Evolutionary conservation across 352 stramenopile genomes (phyloP).

Genomic region (Elongisporangium undulatum): DNA sequence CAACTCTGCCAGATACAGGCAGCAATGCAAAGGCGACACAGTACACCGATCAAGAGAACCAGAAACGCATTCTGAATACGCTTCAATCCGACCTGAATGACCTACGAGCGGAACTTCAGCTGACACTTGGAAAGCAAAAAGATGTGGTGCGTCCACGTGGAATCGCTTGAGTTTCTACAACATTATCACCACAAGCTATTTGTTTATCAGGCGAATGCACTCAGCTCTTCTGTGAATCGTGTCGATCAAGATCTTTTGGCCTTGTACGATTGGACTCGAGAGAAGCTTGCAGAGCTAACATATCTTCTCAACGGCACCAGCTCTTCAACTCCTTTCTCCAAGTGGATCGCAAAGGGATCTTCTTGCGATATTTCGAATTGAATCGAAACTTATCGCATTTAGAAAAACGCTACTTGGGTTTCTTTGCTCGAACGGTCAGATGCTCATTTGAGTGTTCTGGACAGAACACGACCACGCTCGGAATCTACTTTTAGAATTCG

Average conservation of each 20-base stretch:
- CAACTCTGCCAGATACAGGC: constrained; percentile 4
- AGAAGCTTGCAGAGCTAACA: constrained; percentile 26
- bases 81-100: constrained; percentile 14
- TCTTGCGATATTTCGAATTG: no score
- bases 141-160: constrained; percentile 3
- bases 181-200: not conserved
- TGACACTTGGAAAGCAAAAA: constrained; percentile 4
- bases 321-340: no score
- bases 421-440: no score
- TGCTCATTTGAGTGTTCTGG: no score
- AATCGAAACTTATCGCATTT: no score
- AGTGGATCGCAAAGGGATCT: no score
- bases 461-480: no score
- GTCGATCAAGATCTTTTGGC: constrained; percentile 42
- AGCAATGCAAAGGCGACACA: not conserved
- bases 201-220: constrained; percentile 17
- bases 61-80: constrained; percentile 13
- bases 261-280: constrained; percentile 59
- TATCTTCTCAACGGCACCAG: no score
- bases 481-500: no score
- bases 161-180: not conserved
- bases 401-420: no score
- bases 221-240: constrained; percentile 19
- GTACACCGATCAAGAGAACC: constrained; percentile 8
- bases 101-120: constrained; percentile 15